Conservation (phyloP, 805 yeast species). For the Suhomyces kilbournensis region DNA sequence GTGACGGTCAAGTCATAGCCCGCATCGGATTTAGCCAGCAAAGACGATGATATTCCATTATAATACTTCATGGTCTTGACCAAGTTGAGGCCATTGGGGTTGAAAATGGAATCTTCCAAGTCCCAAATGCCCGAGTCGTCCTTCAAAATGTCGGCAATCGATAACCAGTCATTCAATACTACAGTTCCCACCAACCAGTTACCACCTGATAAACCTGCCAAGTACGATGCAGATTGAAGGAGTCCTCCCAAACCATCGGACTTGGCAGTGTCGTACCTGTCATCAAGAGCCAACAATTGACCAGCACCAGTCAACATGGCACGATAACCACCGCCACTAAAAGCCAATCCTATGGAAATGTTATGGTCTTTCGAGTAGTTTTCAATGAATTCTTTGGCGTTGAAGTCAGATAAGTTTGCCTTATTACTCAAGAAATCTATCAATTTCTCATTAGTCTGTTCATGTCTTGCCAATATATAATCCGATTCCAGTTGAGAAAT, state of each 20-base stretch:
- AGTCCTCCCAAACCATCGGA: slow-evolving; percentile 37
- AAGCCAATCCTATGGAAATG: slow-evolving; percentile 28
- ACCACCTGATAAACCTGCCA: slow-evolving; percentile 50
- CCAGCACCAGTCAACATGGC: slow-evolving; percentile 28
- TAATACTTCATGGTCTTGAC: slow-evolving; percentile 50
- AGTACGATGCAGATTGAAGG: slow-evolving; percentile 13
- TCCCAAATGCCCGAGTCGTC: slow-evolving; percentile 56
- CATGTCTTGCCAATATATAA: slow-evolving; percentile 25
- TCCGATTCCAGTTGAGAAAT: slow-evolving; percentile 23
- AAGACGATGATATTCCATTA: slow-evolving; percentile 25
- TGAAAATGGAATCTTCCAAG: slow-evolving; percentile 55
- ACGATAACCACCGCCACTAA: slow-evolving; percentile 37
- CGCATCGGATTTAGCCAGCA: slow-evolving; percentile 29
- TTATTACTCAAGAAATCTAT: slow-evolving; percentile 24
- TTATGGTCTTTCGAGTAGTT: slow-evolving; percentile 20
- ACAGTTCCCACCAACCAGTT: slow-evolving; percentile 51
- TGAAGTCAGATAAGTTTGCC: slow-evolving; percentile 32
- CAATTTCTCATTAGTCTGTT: slow-evolving; percentile 27
- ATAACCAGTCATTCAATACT: slow-evolving; percentile 36
- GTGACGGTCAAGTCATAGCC: slow-evolving; percentile 37
- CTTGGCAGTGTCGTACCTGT: slow-evolving; percentile 17
- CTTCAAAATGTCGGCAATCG: slow-evolving; percentile 28
- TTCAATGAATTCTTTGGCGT: slow-evolving; percentile 28
- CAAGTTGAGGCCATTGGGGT: slow-evolving; percentile 61
- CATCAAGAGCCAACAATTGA: slow-evolving; percentile 10